Evolutionary conservation across 225 moss, liverwort and hornwort genomes (phyloP), one percentile per base, ranked within the genome.

Genomic region (Takakia lepidozioides): DNA sequence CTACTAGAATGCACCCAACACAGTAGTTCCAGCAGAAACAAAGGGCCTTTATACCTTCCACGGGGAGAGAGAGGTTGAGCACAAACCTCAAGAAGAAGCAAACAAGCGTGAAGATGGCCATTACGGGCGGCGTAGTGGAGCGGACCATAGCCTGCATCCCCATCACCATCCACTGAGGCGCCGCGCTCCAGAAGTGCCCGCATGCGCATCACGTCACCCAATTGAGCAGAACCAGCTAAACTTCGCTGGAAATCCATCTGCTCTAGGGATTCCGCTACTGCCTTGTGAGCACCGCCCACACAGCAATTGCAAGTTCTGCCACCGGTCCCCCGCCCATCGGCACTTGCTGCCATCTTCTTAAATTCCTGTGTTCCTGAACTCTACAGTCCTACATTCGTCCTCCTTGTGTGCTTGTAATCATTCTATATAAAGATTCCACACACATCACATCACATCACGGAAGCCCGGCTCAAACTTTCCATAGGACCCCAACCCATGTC

Each of bases 221-320:
- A 26, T 52, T 72, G 87, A 25, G 87, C 87, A 19, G 83, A 76
- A 15, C 76, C 87, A 5, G 70, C 68, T 61, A 83, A 72, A 57
- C 80, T 83, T 44, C 80, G 51, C 19, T 71, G 76, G 27, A 87
- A 87, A 52, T 83, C 80, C 76, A 87, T 71, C 58, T 87, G 80
- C n/a, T 70, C 64, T 36, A 87, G 38, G 15, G 83, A 68, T 29
- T 74, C 71, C 2, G 66, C 49, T 26, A 81, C 68, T 26, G 61
- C 68, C 49, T 55, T 55, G 43, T 77, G 65, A n/a, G 62, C 63
- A 15, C 66, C 60, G 21, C 81, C 74, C 27, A 40, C 49, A 19
- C 74, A 81, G 39, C 85, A 81, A 13, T 57, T 27, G 47, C 76
- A 81, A n/a, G n/a, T n/a, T n/a, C n/a, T n/a, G n/a, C n/a, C n/a